A percentile compares a stretch with the other conserved stretches of the same genome.
Conservation (phyloP, 768 basidiomycete genomes). For the Holtermanniella nyarrowii region DNA sequence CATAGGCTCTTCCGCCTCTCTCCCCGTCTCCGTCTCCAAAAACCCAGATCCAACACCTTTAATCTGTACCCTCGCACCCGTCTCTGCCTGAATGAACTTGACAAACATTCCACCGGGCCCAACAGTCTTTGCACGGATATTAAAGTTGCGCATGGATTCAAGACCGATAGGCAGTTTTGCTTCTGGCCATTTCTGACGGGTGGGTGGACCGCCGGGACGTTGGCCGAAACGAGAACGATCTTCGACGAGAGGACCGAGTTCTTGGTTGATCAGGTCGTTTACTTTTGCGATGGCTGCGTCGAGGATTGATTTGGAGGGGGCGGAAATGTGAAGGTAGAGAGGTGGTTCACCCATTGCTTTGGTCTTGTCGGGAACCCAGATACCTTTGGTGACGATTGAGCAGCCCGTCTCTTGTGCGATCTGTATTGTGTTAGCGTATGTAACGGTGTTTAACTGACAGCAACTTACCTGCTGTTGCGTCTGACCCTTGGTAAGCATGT, state of each 20-base stretch:
- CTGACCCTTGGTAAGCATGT: conserved; percentile 82
- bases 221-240: conserved; percentile 39
- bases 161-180: conserved; percentile 83
- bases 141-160: conserved; percentile 89
- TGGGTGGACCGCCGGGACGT: conserved; percentile 30
- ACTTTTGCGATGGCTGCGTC: conserved; percentile 42
- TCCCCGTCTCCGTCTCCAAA: conserved; percentile 78
- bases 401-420: conserved; percentile 87
- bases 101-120: conserved; percentile 93
- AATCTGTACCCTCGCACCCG: conserved; percentile 90
- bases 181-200: conserved; percentile 84
- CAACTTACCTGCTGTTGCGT: conserved; percentile 79
- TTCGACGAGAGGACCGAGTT: conserved; percentile 43
- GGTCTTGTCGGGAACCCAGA: conserved; percentile 87
- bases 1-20: conserved; percentile 80
- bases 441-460: background rate
- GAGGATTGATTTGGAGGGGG: conserved; percentile 43
- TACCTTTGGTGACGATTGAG: conserved; percentile 81
- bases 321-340: conserved; percentile 85
- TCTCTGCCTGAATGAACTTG: conserved; percentile 96
- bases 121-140: conserved; percentile 93
- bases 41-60: conserved; percentile 93
- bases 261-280: conserved; percentile 42
- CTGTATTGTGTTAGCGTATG: too few relatives aligned
- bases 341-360: conserved; percentile 89